Base-by-base conservation (phyloP, 306 rosid genomes). In the Herpetospermum pedunculosum region DNA sequence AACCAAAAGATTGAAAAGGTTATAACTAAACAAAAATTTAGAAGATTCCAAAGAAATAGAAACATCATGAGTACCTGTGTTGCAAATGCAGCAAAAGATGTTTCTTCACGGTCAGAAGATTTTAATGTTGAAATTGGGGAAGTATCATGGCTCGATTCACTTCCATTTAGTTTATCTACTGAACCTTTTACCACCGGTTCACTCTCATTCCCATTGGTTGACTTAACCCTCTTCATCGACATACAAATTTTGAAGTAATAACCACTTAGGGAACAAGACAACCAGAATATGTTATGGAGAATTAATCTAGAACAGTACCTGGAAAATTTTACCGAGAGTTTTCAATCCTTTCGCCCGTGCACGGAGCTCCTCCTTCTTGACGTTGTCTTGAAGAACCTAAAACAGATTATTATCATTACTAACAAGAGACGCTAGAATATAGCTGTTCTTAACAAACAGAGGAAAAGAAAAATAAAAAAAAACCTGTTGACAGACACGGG, bases 401-500 rank as follows among this genome's bases (percentile, higher is more conserved):
- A 81, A 65, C 80, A 71, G 49, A 29, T 77, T 18, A 79, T 72
- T 14, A 81, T 75, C 73, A 76, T 52, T 67, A 78, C 81, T 69
- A 71, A 79, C 53, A 48, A 34, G 19, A 34, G n/a, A 54, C 15
- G 3, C 11, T 21, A 57, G 26, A 41, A 26, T 29, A 34, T 65
- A 64, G 13, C 57, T 13, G 0, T 62, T 50, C 12, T 5, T 37
- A 21, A 30, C 40, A 72, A 80, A 77, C 13, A 25, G 34, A 50
- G 64, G 18, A 26, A 74, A 26, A 21, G 6, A 76, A 52, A 16
- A 13, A 16, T 2, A 48, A 44, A 76, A 82, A 78, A 46, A 87
- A 78, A 94, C 97, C 96, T 86, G 89, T 81, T 89, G 98, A 82
- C 98, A 94, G 77, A 94, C 98, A 6, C 91, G 97, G 58, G 98